A percentile compares a stretch with the other conserved stretches of the same genome.
phyloP scores from a whole-genome alignment of 345 rosid species.

The Brassica cretica region DNA sequence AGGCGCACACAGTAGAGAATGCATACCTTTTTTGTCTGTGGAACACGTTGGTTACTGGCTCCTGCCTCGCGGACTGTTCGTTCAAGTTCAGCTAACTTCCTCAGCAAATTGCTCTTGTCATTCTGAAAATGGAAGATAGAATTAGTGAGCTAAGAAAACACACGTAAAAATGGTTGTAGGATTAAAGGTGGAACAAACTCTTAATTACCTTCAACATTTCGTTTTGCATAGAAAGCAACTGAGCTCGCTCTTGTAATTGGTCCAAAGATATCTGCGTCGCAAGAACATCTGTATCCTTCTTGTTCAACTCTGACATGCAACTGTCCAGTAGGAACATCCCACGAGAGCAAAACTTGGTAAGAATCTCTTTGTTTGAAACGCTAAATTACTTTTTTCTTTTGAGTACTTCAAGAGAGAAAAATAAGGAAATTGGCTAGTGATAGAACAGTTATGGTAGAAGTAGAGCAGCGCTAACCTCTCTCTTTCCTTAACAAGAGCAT shows the following conservation, averaged over 20 bases:
- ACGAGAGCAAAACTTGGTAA: neutral
- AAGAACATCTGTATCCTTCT: conserved; percentile 67
- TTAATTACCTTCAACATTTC: conserved; percentile 70
- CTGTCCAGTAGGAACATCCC: conserved; percentile 38
- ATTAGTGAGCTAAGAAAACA: neutral
- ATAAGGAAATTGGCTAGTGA: conserved; percentile 5
- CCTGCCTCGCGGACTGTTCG: conserved; percentile 52
- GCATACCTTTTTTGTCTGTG: conserved; percentile 42
- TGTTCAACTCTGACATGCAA: conserved; percentile 56
- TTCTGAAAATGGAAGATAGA: conserved; percentile 41
- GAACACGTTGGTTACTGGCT: conserved; percentile 42
- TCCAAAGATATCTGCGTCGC: conserved; percentile 57
- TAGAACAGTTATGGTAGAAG: conserved; percentile 13
- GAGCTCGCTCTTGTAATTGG: conserved; percentile 79
- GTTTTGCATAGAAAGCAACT: conserved; percentile 76
- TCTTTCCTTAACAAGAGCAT: conserved; percentile 63
- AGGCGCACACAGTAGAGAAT: neutral
- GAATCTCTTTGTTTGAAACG: no score
- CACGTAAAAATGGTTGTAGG: neutral
- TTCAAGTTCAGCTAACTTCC: conserved; percentile 70
- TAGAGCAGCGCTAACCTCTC: conserved; percentile 55
- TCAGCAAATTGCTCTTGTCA: conserved; percentile 76
- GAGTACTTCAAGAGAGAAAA: neutral
- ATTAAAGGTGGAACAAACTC: conserved; percentile 12
- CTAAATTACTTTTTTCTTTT: neutral